Conservation (phyloP, 148 eudicot species). For the Vaccinium vitisidaea region DNA sequence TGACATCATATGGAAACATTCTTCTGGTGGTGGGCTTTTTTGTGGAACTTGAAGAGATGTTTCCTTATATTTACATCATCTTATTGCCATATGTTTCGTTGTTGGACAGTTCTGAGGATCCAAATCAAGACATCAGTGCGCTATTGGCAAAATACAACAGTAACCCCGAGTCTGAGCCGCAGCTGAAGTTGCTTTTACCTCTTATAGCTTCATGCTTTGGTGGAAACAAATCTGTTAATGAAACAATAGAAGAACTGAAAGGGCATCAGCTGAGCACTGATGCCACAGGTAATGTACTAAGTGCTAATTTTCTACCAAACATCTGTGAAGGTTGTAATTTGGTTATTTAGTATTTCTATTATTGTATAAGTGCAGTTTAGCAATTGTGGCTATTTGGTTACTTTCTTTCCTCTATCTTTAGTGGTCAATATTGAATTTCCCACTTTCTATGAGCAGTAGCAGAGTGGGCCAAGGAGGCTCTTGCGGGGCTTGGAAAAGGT, state of each 20-base stretch:
- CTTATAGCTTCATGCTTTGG: constrained; percentile 67
- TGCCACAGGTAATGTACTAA: constrained; percentile 19
- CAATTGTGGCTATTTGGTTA: background rate
- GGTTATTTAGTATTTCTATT: background rate
- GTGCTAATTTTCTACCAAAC: background rate
- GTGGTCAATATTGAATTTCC: background rate
- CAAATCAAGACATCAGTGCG: background rate
- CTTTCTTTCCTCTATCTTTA: background rate
- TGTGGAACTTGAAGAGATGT: constrained; percentile 4
- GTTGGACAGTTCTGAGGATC: constrained; percentile 9
- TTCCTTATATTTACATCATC: background rate
- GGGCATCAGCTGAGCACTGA: constrained; percentile 59
- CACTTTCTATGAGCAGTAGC: constrained; percentile 47
- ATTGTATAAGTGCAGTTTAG: background rate
- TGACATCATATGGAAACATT: background rate
- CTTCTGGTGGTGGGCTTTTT: background rate
- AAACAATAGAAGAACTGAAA: constrained; percentile 61
- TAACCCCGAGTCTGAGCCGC: constrained; percentile 66
- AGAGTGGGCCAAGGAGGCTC: constrained; percentile 90
- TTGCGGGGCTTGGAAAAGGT: constrained; percentile 73
- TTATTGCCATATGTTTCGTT: background rate
- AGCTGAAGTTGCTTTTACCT: constrained; percentile 66
- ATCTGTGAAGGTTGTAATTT: background rate
- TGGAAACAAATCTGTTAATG: constrained; percentile 55
- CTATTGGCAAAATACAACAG: constrained; percentile 46